Evolutionary conservation across 108 stramenopile species (phyloP), one percentile per base, ranked within the genome.

Genomic region (Skeletonema potamos): DNA sequence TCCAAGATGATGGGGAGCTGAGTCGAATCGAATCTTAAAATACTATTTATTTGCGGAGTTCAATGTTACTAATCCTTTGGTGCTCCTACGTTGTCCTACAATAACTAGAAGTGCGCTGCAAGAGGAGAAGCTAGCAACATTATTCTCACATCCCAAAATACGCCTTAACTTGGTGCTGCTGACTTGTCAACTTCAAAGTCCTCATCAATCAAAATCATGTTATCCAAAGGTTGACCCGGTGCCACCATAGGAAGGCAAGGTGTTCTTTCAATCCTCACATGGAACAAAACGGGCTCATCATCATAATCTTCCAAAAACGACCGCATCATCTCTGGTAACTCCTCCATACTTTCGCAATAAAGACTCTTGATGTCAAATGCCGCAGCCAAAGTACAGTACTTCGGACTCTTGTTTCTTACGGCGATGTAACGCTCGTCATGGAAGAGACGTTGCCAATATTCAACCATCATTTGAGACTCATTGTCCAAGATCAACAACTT

Each of bases 401-500:
- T 85, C 1, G 96, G 96, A 81, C 92, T 94, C 30, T 74, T 65
- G 72, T 94, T 96, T 24, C 86, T 77, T 27, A 94, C 92, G 34
- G 92, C 93, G 64, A 93, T 79, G 72, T 87, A 89, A 56, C 96
- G 93, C 58, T 87, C 84, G 33, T 90, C 85, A 79, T 96, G 92
- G 83, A 96, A 96, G 66, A 94, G 76, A 58, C 87, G 85, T 74
- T 96, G 96, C 96, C 96, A 96, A 73, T 95, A 91, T 74, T 94
- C 91, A 10, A 96, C 96, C 96, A 96, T 96, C 90, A 93, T 93
- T 81, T 96, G 96, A 27, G 84, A 81, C 41, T 94, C 93, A 71
- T 96, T 96, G 70, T 96, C 91, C 55, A 96, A 72, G 60, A 96
- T 89, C 82, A 96, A 70, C 55, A 95, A 85, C 72, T 96, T 96